These are phyloP conservation scores for Suhomyces terraborum DNA, from an alignment of 1,139 yeast species.

Conservation along the genomic window DNA sequence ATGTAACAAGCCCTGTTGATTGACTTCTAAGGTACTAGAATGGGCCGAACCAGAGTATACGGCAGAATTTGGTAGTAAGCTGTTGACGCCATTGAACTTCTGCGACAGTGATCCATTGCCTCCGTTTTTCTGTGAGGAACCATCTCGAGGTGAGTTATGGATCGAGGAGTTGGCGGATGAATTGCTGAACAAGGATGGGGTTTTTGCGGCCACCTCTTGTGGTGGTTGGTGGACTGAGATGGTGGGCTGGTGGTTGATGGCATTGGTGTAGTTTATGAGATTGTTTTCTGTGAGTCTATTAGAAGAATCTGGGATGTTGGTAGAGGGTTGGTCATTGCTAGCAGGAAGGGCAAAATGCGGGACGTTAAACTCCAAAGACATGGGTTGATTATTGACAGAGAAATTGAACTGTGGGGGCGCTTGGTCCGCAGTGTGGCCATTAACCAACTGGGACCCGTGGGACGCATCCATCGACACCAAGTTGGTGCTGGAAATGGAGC, in stretches of 20 bases:
- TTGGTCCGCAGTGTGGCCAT: constrained; percentile 4
- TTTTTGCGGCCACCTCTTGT: constrained; percentile 37
- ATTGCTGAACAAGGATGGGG: constrained; percentile 49
- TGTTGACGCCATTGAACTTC: constrained; percentile 15
- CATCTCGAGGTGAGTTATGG: constrained; percentile 24
- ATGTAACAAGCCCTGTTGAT: constrained; percentile 25
- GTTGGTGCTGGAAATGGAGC: constrained; percentile 43
- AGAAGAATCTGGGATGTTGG: constrained; percentile 20
- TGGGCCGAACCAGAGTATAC: constrained; percentile 15
- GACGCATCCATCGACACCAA: constrained; percentile 20
- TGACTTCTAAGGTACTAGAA: constrained; percentile 13
- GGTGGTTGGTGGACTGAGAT: constrained; percentile 40
- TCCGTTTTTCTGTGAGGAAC: constrained; percentile 18
- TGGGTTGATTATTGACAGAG: constrained; percentile 18
- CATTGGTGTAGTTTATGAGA: constrained; percentile 22
- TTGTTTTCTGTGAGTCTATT: constrained; percentile 32
- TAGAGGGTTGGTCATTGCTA: constrained; percentile 27
- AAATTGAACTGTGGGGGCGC: constrained; percentile 18
- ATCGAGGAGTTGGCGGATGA: constrained; percentile 39
- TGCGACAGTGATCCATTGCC: constrained; percentile 3
- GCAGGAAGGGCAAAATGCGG: constrained; percentile 4
- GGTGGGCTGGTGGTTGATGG: constrained; percentile 21
- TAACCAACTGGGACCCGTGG: neutral
- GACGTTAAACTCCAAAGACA: constrained; percentile 12
- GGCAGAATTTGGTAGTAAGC: constrained; percentile 22